Percentiles rank a stretch among this genome's conserved stretches.
Evolutionary conservation across 306 rosid genomes (phyloP).

Genomic region (Calophaca sinica): DNA sequence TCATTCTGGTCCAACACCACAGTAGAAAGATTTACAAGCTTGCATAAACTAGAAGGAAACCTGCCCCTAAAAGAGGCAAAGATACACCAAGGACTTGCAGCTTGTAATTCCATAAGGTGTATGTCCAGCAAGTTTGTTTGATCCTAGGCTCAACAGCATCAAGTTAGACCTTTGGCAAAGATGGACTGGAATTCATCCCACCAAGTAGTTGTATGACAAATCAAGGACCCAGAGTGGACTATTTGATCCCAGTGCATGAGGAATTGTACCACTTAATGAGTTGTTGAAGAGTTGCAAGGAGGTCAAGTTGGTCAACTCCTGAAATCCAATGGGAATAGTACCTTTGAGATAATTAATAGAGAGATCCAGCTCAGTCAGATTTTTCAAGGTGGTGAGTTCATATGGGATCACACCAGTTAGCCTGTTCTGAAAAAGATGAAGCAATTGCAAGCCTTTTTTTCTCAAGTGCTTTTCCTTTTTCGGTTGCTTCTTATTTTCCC

Average conservation of each 20-base stretch:
- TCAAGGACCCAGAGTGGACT: constrained; percentile 79
- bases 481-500: no score
- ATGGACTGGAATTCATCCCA: constrained; percentile 66
- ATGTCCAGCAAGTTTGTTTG: constrained; percentile 60
- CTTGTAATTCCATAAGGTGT: constrained; percentile 59
- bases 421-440: constrained; percentile 70
- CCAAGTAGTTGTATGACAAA: constrained; percentile 58
- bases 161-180: constrained; percentile 64
- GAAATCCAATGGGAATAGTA: constrained; percentile 66
- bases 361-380: constrained; percentile 68
- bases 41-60: constrained; percentile 69
- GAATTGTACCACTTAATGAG: constrained; percentile 68
- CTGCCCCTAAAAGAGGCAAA: constrained; percentile 64
- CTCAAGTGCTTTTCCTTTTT: no score
- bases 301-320: constrained; percentile 53
- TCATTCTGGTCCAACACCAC: constrained; percentile 64
- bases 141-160: constrained; percentile 61
- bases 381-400: constrained; percentile 61
- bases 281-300: constrained; percentile 68
- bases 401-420: constrained; percentile 72
- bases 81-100: constrained; percentile 63
- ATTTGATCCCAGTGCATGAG: constrained; percentile 60
- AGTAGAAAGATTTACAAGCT: constrained; percentile 60
- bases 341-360: constrained; percentile 70
- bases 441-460: constrained; percentile 58